Evolutionary conservation across 805 yeast genomes (phyloP), one percentile per base, ranked within the genome.

Genomic region (Naumovozyma dairenensis): DNA sequence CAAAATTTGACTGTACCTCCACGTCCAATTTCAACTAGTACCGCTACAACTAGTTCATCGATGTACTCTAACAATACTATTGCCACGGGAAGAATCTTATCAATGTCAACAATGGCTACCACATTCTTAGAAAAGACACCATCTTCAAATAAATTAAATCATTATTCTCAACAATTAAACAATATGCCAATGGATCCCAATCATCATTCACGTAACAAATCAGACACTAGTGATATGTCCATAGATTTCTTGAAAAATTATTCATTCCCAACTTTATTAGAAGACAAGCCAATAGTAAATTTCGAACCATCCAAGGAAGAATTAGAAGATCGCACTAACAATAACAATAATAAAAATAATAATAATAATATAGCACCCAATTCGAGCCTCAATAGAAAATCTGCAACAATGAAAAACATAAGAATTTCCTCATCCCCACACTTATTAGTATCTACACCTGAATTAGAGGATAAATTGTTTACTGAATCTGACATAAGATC

Each of bases 51-150:
- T 7, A 20, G 22, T 20, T 40, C 49, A 10, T 45, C 50, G 1
- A 16, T 33, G n/a, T 45, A 44, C 25, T 36, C 45, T 2, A 33
- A 36, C 14, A 19, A 25, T 16, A 31, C 40, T 20, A 25, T 28
- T 4, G 39, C 28, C n/a, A 28, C 34, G 19, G 49, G 44, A 5
- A 46, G 59, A 34, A 43, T 54, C 12, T 36, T 40, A 19, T 55
- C 60, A 8, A 41, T 46, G 9, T 51, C 58, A 2, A 55, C 60
- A 1, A 50, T 55, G 51, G 60, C 54, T 5, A 44, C 50, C 7
- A 40, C 46, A 2, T 29, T 40, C 7, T 19, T 43, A 5, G 44
- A 43, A 15, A 31, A 42, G 26, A 34, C 45, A 2, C 39, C 39
- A 14, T 31, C 43, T 12, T 24, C 28, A 25, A 15, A 34, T 15